Percentiles rank a stretch among this genome's conserved stretches.
These are phyloP conservation scores for Isoetes taiwanensis DNA, from an alignment of 75 land plant species.

Conservation along the genomic window DNA sequence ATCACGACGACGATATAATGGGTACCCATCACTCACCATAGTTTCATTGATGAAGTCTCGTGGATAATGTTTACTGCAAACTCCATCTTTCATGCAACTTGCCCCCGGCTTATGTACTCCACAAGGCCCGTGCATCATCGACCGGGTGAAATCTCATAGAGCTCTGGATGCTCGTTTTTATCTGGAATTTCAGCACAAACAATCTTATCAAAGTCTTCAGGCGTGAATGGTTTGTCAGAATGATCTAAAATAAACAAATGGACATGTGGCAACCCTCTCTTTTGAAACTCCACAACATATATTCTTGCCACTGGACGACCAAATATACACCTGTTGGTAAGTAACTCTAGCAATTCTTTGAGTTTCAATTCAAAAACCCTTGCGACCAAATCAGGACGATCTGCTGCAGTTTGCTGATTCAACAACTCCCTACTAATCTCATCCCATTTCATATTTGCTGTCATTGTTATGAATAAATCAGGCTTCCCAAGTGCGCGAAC, in stretches of 20 bases:
- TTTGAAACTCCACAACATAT: background rate
- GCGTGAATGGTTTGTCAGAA: background rate
- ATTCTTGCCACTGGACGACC: background rate
- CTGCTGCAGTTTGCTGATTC: background rate
- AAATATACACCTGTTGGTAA: background rate
- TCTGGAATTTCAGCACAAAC: constrained; percentile 5
- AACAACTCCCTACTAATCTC: background rate
- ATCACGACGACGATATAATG: too few species aligned
- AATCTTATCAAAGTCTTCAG: background rate
- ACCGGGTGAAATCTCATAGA: too few species aligned
- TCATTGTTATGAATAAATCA: background rate
- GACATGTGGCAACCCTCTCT: background rate
- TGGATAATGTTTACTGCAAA: too few species aligned
- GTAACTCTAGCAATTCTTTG: background rate
- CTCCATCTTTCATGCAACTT: too few species aligned
- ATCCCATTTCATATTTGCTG: background rate
- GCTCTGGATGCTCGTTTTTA: background rate
- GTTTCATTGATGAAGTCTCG: too few species aligned
- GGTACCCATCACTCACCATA: too few species aligned
- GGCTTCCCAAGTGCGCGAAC: background rate
- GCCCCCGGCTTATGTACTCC: too few species aligned
- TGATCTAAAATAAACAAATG: background rate
- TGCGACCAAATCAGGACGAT: background rate
- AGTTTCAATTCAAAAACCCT: background rate
- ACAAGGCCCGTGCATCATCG: too few species aligned